phyloP scores from a whole-genome alignment of 106 monocot genomes.

The Posidonia australis region DNA sequence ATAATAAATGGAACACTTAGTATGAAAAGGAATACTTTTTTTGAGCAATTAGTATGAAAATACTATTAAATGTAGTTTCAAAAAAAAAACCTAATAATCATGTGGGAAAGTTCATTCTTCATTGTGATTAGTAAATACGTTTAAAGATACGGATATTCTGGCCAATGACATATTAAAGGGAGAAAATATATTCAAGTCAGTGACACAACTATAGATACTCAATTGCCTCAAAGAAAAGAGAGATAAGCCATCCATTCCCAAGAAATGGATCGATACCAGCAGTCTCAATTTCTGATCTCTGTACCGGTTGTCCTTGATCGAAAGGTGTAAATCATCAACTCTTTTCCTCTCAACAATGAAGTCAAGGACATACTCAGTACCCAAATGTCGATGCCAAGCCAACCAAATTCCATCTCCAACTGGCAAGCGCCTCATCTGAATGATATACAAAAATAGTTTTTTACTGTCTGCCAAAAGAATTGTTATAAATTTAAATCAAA shows the following conservation, averaged over 20 bases:
- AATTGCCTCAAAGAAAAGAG: too few species aligned
- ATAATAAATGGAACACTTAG: too few species aligned
- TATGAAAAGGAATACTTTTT: too few species aligned
- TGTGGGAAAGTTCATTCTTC: not conserved
- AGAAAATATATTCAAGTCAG: too few species aligned
- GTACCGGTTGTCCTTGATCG: conserved; percentile 86
- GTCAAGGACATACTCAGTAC: conserved; percentile 84
- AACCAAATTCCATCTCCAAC: conserved; percentile 97
- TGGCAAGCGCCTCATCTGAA: conserved; percentile 73
- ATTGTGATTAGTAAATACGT: not conserved
- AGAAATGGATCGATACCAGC: conserved; percentile 32
- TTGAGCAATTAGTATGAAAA: too few species aligned
- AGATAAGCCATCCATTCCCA: too few species aligned
- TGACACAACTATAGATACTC: too few species aligned
- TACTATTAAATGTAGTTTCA: too few species aligned
- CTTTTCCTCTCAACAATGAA: conserved; percentile 97
- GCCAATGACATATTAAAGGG: not conserved
- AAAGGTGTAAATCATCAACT: conserved; percentile 71
- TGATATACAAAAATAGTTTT: not conserved
- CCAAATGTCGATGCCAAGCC: conserved; percentile 38
- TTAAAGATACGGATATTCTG: not conserved
- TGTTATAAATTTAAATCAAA: too few species aligned
- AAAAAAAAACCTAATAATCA: too few species aligned
- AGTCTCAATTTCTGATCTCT: conserved; percentile 89
- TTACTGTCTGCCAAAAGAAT: too few species aligned